Conservation (phyloP, 306 rosid genomes). For the Purshia tridentata region DNA sequence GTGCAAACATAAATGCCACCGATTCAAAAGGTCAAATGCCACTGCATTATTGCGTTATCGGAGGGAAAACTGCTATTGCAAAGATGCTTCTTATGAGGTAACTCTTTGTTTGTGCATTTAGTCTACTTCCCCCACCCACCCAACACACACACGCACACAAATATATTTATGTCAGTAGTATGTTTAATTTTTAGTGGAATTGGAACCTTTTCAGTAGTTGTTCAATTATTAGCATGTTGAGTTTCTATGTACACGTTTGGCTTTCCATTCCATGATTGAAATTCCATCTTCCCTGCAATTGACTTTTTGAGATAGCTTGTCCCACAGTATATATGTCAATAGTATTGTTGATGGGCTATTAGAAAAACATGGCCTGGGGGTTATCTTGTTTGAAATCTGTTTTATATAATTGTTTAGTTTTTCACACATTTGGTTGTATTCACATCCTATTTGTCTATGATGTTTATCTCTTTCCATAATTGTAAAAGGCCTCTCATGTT, state of each 20-base stretch:
- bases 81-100: constrained; percentile 65
- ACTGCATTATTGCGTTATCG: constrained; percentile 55
- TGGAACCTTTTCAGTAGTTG: background rate
- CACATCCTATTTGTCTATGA: background rate
- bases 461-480: background rate
- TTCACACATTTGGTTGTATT: background rate
- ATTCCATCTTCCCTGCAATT: background rate
- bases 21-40: constrained; percentile 64
- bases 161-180: background rate
- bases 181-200: background rate
- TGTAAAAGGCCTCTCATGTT: background rate
- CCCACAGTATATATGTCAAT: background rate
- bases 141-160: background rate
- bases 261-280: background rate
- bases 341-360: background rate
- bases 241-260: background rate
- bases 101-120: background rate
- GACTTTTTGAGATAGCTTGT: background rate
- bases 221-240: background rate
- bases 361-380: background rate
- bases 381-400: background rate
- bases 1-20: constrained; percentile 60
- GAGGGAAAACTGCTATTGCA: constrained; percentile 44
- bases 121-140: background rate
- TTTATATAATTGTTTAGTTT: background rate